These are phyloP conservation scores for Globisporangium cystogenes DNA, from an alignment of 352 stramenopile species.

Conservation along the genomic window DNA sequence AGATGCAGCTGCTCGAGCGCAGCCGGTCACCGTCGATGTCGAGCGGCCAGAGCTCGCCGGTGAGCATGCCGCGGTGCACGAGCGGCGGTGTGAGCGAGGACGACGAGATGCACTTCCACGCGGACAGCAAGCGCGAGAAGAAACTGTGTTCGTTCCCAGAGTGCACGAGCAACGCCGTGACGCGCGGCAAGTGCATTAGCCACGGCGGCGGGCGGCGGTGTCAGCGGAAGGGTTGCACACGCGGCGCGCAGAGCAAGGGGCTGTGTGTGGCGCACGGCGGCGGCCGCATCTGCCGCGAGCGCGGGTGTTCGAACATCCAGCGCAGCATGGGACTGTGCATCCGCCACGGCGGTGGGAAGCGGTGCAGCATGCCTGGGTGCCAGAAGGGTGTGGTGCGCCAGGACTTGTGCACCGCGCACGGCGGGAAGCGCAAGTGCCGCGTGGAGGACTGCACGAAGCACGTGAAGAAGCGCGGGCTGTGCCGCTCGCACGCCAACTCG, in stretches of 20 bases:
- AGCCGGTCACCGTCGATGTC: slow-evolving; percentile 21
- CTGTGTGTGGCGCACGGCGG: slow-evolving; percentile 82
- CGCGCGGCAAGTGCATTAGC: slow-evolving; percentile 74
- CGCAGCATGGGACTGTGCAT: slow-evolving; percentile 83
- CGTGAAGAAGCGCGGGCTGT: slow-evolving; percentile 84
- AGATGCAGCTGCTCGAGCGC: slow-evolving; percentile 43
- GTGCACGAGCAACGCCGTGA: slow-evolving; percentile 75
- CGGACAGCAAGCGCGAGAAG: slow-evolving; percentile 44
- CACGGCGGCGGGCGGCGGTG: slow-evolving; percentile 75
- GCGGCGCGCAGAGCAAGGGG: slow-evolving; percentile 74
- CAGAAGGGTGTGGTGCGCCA: slow-evolving; percentile 84
- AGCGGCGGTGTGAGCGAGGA: slow-evolving; percentile 11
- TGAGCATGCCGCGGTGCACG: slow-evolving; percentile 8
- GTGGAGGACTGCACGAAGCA: slow-evolving; percentile 80
- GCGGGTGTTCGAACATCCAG: slow-evolving; percentile 83
- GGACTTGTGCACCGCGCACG: slow-evolving; percentile 83
- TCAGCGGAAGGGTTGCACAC: slow-evolving; percentile 78
- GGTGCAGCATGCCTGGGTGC: slow-evolving; percentile 72
- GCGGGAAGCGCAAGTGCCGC: slow-evolving; percentile 79
- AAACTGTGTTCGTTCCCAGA: slow-evolving; percentile 72
- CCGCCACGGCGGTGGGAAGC: slow-evolving; percentile 80
- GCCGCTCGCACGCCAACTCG: slow-evolving; percentile 70
- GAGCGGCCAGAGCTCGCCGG: slow-evolving; percentile 3
- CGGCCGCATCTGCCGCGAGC: slow-evolving; percentile 71
- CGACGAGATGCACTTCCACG: slow-evolving; percentile 5